A percentile compares a stretch with the other conserved stretches of the same genome.
phyloP scores from a whole-genome alignment of 306 rosid species.

The Arachis stenosperma region DNA sequence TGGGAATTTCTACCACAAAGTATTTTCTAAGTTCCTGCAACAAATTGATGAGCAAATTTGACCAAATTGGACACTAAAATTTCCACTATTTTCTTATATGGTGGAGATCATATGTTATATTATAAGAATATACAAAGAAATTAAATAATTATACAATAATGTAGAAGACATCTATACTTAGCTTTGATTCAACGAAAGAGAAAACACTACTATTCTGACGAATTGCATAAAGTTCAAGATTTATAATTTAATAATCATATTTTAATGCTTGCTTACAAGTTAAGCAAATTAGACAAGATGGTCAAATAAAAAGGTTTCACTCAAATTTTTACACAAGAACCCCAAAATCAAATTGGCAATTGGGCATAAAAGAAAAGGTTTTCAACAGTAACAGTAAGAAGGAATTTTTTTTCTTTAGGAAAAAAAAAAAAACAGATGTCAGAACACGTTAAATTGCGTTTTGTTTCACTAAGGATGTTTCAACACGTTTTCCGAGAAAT shows the following conservation, averaged over 20 bases:
- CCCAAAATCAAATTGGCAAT: neutral
- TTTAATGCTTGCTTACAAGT: constrained; percentile 10
- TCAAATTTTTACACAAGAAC: constrained; percentile 27
- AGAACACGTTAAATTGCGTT: constrained; percentile 33
- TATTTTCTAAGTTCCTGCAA: constrained; percentile 54
- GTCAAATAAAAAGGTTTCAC: constrained; percentile 6
- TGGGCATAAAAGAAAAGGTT: constrained; percentile 6
- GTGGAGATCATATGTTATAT: neutral
- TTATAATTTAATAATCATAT: neutral
- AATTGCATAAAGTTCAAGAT: constrained; percentile 18
- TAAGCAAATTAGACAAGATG: constrained; percentile 22
- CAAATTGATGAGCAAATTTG: constrained; percentile 20
- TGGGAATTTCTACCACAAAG: constrained; percentile 44
- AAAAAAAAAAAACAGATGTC: constrained; percentile 18
- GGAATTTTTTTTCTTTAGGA: neutral
- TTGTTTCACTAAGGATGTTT: neutral
- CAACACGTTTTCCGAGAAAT: constrained; percentile 13
- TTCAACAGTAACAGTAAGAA: constrained; percentile 14
- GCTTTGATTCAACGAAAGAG: no score
- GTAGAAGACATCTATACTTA: no score
- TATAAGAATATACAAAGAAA: neutral
- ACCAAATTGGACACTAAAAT: constrained; percentile 11
- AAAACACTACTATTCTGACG: no score
- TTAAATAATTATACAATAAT: neutral
- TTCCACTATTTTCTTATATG: neutral